Base-by-base conservation (phyloP, 202 grass and related monocot species). In the Panicum virgatum region DNA sequence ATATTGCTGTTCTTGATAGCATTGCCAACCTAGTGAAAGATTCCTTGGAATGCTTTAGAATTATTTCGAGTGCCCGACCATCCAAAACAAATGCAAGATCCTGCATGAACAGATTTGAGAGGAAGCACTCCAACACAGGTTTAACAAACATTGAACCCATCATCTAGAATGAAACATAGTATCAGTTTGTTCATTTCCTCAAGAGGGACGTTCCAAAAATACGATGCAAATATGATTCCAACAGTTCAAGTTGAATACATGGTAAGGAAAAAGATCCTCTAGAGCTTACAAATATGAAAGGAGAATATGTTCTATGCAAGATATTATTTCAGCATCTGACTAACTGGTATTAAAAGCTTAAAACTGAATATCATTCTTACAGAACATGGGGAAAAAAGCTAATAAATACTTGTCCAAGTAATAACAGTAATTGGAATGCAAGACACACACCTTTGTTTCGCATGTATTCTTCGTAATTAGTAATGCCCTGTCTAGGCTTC, bases 1-100 rank as follows among this genome's bases (percentile, higher is more conserved):
- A 98, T 73, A 98, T 94, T 73, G 95, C 95, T 83, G 92, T 94
- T 80, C 85, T 91, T 76, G 94, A 92, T 18, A 97, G 82, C 86
- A 81, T 76, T 7, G 86, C 89, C 65, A 97, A 78, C 37, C 84
- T 89, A 50, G 86, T 97, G 79, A 97, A 97, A 81, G 88, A 73
- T 57, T 89, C 81, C 86, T 89, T 86, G 27, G 89, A 94, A 69
- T 87, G 88, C 73, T 92, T 86, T 15, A 94, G 61, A 85, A 97
- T 86, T 79, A 94, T 88, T 92, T 97, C 95, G 5, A 97, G 95
- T 71, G 92, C 88, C 88, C 88, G 82, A 77, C 95, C 95, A 91
- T 94, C 95, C 79, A 97, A 81, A 74, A 93, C 92, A 88, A 97
- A 92, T 82, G 92, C 82, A 72, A 89, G 82, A 42, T 93, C 95